These are phyloP conservation scores for Paraphaeosphaeria minitans DNA, from an alignment of 2,329 filamentous ascomycete species.

Conservation along the genomic window DNA sequence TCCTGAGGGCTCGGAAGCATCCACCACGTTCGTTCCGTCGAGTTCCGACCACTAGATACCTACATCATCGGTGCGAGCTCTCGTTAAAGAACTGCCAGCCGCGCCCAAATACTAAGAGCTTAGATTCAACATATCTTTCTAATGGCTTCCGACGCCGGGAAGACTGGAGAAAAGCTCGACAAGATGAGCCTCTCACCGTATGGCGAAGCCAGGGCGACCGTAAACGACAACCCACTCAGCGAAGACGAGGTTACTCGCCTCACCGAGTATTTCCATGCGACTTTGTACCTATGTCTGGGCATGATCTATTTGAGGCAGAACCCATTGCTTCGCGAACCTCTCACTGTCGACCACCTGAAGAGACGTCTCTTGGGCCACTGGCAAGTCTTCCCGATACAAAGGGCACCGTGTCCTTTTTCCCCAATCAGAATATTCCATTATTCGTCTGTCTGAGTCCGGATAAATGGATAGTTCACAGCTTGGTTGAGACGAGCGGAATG, in stretches of 20 bases:
- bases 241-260: constrained; percentile 70
- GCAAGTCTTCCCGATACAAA: neutral
- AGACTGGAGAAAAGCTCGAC: constrained; percentile 35
- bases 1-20: neutral
- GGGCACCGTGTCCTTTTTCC: too few species aligned
- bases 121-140: neutral
- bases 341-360: constrained; percentile 74
- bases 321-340: constrained; percentile 71
- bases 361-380: constrained; percentile 76
- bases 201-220: constrained; percentile 68
- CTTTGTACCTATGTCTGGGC: constrained; percentile 74
- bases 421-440: too few species aligned
- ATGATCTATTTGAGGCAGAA: constrained; percentile 83
- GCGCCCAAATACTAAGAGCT: neutral
- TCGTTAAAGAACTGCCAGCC: neutral
- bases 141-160: constrained; percentile 30
- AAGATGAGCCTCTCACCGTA: constrained; percentile 60
- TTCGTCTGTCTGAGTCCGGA: neutral
- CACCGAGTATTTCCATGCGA: constrained; percentile 75
- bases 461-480: neutral
- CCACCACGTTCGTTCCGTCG: neutral
- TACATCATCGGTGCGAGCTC: constrained; percentile 6
- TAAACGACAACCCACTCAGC: constrained; percentile 65
- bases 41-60: constrained; percentile 5
- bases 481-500: neutral